A percentile compares a stretch with the other conserved stretches of the same genome.
Evolutionary conservation across 306 rosid species (phyloP).

Genomic region (Quercus rubra): DNA sequence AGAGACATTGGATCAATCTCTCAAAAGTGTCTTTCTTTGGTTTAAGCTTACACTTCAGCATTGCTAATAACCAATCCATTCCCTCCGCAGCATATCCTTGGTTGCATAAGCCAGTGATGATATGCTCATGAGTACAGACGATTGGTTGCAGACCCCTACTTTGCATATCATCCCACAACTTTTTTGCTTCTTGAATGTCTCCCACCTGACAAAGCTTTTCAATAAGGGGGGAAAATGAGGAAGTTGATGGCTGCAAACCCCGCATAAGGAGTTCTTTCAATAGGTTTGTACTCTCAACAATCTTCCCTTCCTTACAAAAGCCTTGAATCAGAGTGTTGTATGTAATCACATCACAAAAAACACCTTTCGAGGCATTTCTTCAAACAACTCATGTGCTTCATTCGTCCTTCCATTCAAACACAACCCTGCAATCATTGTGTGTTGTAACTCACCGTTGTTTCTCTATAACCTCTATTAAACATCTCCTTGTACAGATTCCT

Average conservation of each 20-base stretch:
- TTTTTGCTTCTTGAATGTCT: constrained; percentile 38
- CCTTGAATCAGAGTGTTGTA: constrained; percentile 55
- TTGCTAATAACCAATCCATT: constrained; percentile 50
- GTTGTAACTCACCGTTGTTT: constrained; percentile 40
- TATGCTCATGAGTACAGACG: constrained; percentile 29
- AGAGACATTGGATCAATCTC: constrained; percentile 40
- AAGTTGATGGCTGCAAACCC: constrained; percentile 52
- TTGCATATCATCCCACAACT: constrained; percentile 53
- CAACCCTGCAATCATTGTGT: constrained; percentile 51
- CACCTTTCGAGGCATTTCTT: constrained; percentile 53
- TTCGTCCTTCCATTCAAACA: constrained; percentile 45
- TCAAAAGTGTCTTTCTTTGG: constrained; percentile 47
- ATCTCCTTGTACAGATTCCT: constrained; percentile 53
- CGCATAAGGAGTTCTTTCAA: constrained; percentile 36
- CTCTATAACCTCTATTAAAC: constrained; percentile 47
- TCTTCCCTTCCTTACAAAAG: constrained; percentile 45
- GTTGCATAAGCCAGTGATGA: constrained; percentile 43
- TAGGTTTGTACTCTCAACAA: constrained; percentile 36
- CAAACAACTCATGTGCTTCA: constrained; percentile 54
- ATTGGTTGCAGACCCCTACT: constrained; percentile 42
- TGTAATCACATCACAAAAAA: constrained; percentile 42
- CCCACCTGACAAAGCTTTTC: constrained; percentile 45
- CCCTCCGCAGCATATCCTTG: constrained; percentile 47
- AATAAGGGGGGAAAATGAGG: constrained; percentile 40
- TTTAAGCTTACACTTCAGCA: constrained; percentile 45